Base-by-base conservation (phyloP, 2,329 filamentous ascomycete species). In the Colletotrichum somersetense region DNA sequence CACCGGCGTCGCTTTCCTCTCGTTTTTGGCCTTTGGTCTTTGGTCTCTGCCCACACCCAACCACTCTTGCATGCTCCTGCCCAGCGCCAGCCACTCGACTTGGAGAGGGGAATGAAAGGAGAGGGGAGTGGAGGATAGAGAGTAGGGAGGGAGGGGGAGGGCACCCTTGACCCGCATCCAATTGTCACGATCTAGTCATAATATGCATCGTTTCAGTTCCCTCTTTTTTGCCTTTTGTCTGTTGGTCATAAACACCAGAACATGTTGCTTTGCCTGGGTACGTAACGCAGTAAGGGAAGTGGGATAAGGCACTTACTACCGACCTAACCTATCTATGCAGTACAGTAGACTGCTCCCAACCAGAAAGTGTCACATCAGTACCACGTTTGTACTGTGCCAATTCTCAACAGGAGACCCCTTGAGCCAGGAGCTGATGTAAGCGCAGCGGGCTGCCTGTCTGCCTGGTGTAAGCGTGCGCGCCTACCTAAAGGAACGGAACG, bases 391-490 rank as follows among this genome's bases (percentile, higher is more conserved):
- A 20, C 1, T 18, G 23, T 30, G 6, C 6, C 23, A 16, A 8
- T 18, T 11, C 50, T 18, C 23, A 26, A 16, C 50, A 30, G 23
- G 12, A 23, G 2, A 46, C 18, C 12, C 20, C 5, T 20, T 59
- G 57, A 12, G 16, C 16, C 16, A 5, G 14, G 5, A 23, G 23
- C 57, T 46, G 57, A 46, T 42, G 40, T 61, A 61, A 61, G 55
- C 26, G 35, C 44, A 46, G 44, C 44, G n/a, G 10, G 3, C 44
- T 23, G 5, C 23, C 59, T 23, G 5, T 18, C 59, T 33, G 7
- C 23, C 59, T 50, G 40, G 57, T 18, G 55, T 53, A 67, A 62
- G 64, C 64, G 40, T 26, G 3, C 14, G 26, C n/a, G 35, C n/a
- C 55, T 23, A 4, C 48, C 26, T 42, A 42, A 16, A 40, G 10